Conservation (phyloP, 1,284 basidiomycete genomes). For the Ustilago crameri region DNA sequence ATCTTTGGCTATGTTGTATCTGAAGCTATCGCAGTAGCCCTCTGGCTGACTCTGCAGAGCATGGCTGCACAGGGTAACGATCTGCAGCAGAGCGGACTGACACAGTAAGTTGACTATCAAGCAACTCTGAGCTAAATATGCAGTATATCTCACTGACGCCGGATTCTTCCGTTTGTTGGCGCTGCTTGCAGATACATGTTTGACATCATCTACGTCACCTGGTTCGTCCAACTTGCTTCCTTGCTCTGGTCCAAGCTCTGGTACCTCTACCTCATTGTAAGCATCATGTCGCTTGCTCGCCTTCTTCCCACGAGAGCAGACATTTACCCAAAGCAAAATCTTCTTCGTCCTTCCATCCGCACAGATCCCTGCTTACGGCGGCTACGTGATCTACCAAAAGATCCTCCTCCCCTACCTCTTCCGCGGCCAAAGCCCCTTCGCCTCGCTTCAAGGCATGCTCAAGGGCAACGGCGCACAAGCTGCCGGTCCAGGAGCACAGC, state of each 20-base stretch:
- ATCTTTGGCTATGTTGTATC: constrained; percentile 56
- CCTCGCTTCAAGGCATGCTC: constrained; percentile 22
- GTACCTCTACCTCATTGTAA: constrained; percentile 65
- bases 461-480: constrained; percentile 2
- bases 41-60: constrained; percentile 59
- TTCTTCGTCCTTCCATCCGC: not conserved
- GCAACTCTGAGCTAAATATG: not conserved
- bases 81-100: constrained; percentile 64
- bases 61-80: constrained; percentile 67
- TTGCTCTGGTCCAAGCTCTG: constrained; percentile 65
- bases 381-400: constrained; percentile 60
- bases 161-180: not conserved
- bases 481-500: constrained; percentile 13
- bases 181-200: constrained; percentile 66
- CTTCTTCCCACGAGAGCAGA: too few species aligned
- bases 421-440: constrained; percentile 50
- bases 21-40: constrained; percentile 58
- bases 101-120: constrained; percentile 50
- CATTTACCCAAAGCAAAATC: too few species aligned
- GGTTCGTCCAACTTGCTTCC: constrained; percentile 67
- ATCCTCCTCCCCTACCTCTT: constrained; percentile 63
- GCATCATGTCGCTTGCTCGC: constrained; percentile 20
- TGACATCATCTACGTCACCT: constrained; percentile 69
- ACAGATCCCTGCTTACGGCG: constrained; percentile 68
- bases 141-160: not conserved